Percentiles rank a stretch among this genome's conserved stretches.
These are phyloP conservation scores for Starmerella sp. DNA, from an alignment of 805 yeast genomes.

Conservation along the genomic window DNA sequence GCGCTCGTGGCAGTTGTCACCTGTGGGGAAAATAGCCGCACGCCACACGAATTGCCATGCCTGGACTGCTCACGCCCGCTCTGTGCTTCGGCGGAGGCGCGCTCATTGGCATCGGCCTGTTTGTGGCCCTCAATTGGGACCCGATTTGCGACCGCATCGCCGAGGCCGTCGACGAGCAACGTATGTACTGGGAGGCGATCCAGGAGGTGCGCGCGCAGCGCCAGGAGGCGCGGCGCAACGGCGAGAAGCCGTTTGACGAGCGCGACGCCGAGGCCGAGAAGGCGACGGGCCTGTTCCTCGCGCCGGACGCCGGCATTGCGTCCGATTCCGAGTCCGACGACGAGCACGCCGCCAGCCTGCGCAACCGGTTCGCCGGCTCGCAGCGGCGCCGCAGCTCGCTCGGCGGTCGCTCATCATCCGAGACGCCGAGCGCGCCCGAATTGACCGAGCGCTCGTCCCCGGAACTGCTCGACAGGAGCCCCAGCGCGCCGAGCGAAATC, in stretches of 20 bases:
- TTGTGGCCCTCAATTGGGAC: slow-evolving; percentile 3
- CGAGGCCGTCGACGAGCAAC: neutral
- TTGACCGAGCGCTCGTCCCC: neutral
- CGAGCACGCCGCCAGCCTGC: neutral
- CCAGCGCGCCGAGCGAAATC: too few species aligned
- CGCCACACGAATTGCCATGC: slow-evolving; percentile 3
- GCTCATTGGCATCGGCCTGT: neutral
- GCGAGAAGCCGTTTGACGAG: neutral
- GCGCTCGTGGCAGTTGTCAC: neutral
- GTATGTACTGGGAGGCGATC: neutral
- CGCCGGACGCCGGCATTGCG: neutral
- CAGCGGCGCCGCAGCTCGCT: neutral
- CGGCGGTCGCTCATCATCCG: neutral
- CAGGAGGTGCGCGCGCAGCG: slow-evolving; percentile 1
- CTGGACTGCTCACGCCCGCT: slow-evolving; percentile 2
- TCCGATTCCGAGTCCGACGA: neutral
- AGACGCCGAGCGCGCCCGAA: neutral
- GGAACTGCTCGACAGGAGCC: neutral
- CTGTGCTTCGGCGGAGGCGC: neutral
- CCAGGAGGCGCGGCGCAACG: neutral
- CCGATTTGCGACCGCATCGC: neutral
- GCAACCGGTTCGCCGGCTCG: neutral
- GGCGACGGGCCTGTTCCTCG: neutral
- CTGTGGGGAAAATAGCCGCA: neutral
- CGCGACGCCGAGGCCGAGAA: neutral